Conservation (phyloP, 768 basidiomycete species). For the Amanita thiersii region DNA sequence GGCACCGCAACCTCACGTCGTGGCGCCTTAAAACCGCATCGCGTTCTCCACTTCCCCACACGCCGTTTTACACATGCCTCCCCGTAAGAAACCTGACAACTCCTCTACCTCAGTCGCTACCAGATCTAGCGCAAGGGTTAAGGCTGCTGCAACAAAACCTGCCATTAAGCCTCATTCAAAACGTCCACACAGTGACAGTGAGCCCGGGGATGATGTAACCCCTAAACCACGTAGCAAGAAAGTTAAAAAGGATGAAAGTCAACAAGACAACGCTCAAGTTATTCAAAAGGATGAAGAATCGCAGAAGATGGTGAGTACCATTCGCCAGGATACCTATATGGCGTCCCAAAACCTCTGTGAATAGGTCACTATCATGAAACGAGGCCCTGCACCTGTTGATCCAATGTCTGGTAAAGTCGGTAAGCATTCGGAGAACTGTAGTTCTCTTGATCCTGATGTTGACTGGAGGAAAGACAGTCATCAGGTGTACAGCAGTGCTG, state of each 20-base stretch:
- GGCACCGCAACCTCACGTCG: background rate
- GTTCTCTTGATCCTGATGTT: background rate
- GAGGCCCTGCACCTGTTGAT: slow-evolving; percentile 52
- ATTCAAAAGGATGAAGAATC: slow-evolving; percentile 16
- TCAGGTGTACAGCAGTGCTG: slow-evolving; percentile 35
- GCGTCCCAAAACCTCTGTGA: slow-evolving; percentile 2
- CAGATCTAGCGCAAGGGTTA: slow-evolving; percentile 29
- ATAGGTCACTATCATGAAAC: slow-evolving; percentile 34
- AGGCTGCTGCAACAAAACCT: slow-evolving; percentile 20
- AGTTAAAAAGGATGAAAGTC: slow-evolving; percentile 11
- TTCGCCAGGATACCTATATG: background rate
- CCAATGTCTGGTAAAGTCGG: slow-evolving; percentile 34
- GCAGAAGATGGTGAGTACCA: slow-evolving; percentile 35
- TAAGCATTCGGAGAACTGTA: slow-evolving; percentile 22
- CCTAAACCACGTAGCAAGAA: slow-evolving; percentile 13
- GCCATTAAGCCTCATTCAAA: slow-evolving; percentile 15
- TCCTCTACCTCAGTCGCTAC: slow-evolving; percentile 21
- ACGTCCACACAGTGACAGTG: slow-evolving; percentile 9
- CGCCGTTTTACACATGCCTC: slow-evolving; percentile 26
- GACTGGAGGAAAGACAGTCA: slow-evolving; percentile 31
- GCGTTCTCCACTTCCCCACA: background rate
- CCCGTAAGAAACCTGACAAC: slow-evolving; percentile 34
- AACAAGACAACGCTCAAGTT: background rate
- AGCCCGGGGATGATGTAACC: slow-evolving; percentile 20
- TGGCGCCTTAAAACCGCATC: background rate